phyloP scores from a whole-genome alignment of 2,329 filamentous ascomycete genomes.

The Monosporascus sp. region DNA sequence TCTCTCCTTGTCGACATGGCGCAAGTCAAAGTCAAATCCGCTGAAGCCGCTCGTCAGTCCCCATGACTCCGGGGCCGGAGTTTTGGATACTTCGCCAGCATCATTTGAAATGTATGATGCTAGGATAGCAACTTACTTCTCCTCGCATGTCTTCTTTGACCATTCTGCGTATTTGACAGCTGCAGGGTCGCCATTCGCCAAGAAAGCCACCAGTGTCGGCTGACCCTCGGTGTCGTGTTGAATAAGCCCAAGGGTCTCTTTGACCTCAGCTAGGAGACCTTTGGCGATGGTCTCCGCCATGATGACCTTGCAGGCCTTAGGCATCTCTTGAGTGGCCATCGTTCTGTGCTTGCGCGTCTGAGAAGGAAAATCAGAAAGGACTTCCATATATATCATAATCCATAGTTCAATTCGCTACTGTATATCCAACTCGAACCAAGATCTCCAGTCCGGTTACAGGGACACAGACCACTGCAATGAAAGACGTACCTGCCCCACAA shows the following conservation, averaged over 20 bases:
- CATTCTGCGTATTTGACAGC: conserved; percentile 93
- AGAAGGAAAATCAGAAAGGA: not conserved
- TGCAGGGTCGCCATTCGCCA: conserved; percentile 87
- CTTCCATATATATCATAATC: not conserved
- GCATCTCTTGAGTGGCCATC: conserved; percentile 40
- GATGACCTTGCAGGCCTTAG: conserved; percentile 85
- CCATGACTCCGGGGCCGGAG: not conserved
- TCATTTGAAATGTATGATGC: not conserved
- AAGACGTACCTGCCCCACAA: conserved; percentile 9
- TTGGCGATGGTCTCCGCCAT: conserved; percentile 85
- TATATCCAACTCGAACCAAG: conserved; percentile 7
- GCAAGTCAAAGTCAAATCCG: conserved; percentile 85
- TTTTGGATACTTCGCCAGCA: not conserved
- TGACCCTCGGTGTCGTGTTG: conserved; percentile 48
- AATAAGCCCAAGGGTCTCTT: conserved; percentile 66
- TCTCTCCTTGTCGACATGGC: conserved; percentile 75
- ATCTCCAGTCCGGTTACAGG: no score
- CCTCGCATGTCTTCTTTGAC: conserved; percentile 92
- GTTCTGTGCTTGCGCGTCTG: conserved; percentile 9
- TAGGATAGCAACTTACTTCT: conserved; percentile 67
- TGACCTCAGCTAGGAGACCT: conserved; percentile 71
- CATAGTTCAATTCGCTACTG: conserved; percentile 3
- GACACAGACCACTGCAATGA: not conserved
- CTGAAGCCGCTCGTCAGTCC: conserved; percentile 37
- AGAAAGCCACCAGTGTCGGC: conserved; percentile 82